Evolutionary conservation across 352 stramenopile genomes (phyloP).

Genomic region (Hyphochytrium catenoides): DNA sequence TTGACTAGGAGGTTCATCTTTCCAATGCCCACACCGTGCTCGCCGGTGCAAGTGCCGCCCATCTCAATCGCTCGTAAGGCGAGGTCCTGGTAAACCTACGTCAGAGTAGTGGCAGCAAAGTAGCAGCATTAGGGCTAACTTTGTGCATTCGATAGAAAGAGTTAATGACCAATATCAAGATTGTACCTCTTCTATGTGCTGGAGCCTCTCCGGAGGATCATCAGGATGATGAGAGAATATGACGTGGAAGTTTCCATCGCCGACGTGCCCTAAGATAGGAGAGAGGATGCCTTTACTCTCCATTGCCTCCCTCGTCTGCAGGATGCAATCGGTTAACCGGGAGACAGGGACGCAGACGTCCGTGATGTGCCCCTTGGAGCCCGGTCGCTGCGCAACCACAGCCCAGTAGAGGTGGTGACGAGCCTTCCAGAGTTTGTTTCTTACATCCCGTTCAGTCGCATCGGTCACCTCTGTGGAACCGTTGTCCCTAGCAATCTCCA

Average conservation of each 20-base stretch:
- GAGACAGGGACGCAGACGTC: slow-evolving; percentile 91
- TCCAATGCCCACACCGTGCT: slow-evolving; percentile 85
- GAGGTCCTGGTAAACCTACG: slow-evolving; percentile 18
- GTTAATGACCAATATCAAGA: too few relatives aligned
- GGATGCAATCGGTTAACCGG: slow-evolving; percentile 74
- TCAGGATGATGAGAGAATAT: slow-evolving; percentile 74
- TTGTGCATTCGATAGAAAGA: too few relatives aligned
- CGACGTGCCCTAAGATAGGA: slow-evolving; percentile 45
- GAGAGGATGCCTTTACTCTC: too few relatives aligned
- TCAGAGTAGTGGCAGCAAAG: slow-evolving; percentile 4
- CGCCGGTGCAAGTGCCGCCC: slow-evolving; percentile 91
- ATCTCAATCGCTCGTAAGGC: slow-evolving; percentile 52
- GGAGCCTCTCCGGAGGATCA: slow-evolving; percentile 46
- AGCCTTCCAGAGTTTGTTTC: slow-evolving; percentile 52
- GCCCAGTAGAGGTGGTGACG: slow-evolving; percentile 56
- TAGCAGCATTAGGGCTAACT: too few relatives aligned
- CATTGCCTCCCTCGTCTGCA: slow-evolving; percentile 66
- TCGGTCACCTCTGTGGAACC: too few relatives aligned
- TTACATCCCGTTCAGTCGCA: too few relatives aligned
- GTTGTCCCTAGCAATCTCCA: too few relatives aligned
- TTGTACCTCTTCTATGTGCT: too few relatives aligned
- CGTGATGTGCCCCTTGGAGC: slow-evolving; percentile 60
- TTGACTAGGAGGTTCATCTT: slow-evolving; percentile 74
- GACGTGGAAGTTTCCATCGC: slow-evolving; percentile 95
- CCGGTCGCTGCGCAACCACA: slow-evolving; percentile 21